A percentile compares a stretch with the other conserved stretches of the same genome.
These are phyloP conservation scores for Suillus bovinus DNA, from an alignment of 768 basidiomycete species.

Conservation along the genomic window DNA sequence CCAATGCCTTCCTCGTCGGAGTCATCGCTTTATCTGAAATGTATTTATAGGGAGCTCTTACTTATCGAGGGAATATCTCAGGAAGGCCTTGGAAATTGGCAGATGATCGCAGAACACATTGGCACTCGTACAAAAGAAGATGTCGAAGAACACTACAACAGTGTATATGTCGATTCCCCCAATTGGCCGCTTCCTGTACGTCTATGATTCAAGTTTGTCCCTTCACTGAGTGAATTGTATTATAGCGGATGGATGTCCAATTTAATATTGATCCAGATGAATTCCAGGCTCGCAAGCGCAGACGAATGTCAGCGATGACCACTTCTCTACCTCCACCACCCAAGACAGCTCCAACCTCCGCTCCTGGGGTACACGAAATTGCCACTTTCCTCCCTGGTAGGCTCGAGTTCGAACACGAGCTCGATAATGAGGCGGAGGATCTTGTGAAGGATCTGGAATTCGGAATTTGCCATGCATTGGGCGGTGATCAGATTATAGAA, in stretches of 20 bases:
- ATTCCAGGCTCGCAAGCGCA: constrained; percentile 88
- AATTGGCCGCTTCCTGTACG: constrained; percentile 83
- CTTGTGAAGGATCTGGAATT: constrained; percentile 96
- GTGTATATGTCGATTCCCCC: constrained; percentile 76
- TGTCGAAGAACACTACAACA: constrained; percentile 85
- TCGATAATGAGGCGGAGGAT: constrained; percentile 96
- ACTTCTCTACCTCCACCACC: constrained; percentile 53
- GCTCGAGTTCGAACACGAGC: constrained; percentile 97
- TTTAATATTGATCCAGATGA: constrained; percentile 78
- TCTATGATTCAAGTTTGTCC: constrained; percentile 11
- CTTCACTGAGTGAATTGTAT: constrained; percentile 14
- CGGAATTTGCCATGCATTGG: constrained; percentile 82
- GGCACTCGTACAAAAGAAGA: constrained; percentile 94
- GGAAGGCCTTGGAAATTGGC: constrained; percentile 95
- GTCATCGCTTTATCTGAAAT: neutral
- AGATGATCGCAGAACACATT: constrained; percentile 91
- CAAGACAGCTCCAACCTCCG: constrained; percentile 81
- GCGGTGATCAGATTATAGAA: constrained; percentile 78
- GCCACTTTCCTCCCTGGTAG: constrained; percentile 92
- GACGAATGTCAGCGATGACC: constrained; percentile 82
- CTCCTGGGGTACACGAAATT: constrained; percentile 90
- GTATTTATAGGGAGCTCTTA: constrained; percentile 69
- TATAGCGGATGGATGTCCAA: constrained; percentile 46
- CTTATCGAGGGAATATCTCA: constrained; percentile 84
- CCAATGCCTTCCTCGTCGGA: neutral